phyloP scores from a whole-genome alignment of 2,329 filamentous ascomycete species.

The Ceratocystis cubensis region DNA sequence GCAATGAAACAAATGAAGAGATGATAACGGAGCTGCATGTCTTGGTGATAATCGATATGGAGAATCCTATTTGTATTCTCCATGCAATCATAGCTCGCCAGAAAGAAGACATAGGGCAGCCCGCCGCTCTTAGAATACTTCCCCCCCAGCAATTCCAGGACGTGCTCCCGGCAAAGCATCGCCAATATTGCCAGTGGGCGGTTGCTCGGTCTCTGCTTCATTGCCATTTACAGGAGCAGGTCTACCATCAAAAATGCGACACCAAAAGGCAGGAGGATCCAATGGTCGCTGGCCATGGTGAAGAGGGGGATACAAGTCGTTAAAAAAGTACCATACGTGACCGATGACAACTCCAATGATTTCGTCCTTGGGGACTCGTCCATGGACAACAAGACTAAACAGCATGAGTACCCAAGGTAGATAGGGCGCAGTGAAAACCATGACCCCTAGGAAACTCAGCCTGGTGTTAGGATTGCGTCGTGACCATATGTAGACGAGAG shows the following conservation, averaged over 20 bases:
- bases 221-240: slow-evolving; percentile 32
- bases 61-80: neutral
- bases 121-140: neutral
- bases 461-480: slow-evolving; percentile 84
- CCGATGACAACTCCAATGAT: slow-evolving; percentile 90
- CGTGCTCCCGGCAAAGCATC: slow-evolving; percentile 50
- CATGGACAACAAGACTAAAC: slow-evolving; percentile 85
- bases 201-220: slow-evolving; percentile 23
- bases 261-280: slow-evolving; percentile 84
- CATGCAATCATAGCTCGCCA: too few relatives aligned
- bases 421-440: slow-evolving; percentile 89
- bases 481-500: slow-evolving; percentile 95
- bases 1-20: slow-evolving; percentile 5
- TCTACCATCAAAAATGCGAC: slow-evolving; percentile 62
- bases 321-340: slow-evolving; percentile 97
- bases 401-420: slow-evolving; percentile 91
- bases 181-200: slow-evolving; percentile 43
- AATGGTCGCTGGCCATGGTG: slow-evolving; percentile 75
- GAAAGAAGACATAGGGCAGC: neutral
- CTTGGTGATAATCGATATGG: neutral
- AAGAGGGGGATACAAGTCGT: slow-evolving; percentile 86
- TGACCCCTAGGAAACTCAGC: slow-evolving; percentile 73
- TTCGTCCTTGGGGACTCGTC: slow-evolving; percentile 84
- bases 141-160: slow-evolving; percentile 11
- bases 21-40: neutral